Conservation (phyloP, 768 basidiomycete genomes). For the Boletus reticulatus region DNA sequence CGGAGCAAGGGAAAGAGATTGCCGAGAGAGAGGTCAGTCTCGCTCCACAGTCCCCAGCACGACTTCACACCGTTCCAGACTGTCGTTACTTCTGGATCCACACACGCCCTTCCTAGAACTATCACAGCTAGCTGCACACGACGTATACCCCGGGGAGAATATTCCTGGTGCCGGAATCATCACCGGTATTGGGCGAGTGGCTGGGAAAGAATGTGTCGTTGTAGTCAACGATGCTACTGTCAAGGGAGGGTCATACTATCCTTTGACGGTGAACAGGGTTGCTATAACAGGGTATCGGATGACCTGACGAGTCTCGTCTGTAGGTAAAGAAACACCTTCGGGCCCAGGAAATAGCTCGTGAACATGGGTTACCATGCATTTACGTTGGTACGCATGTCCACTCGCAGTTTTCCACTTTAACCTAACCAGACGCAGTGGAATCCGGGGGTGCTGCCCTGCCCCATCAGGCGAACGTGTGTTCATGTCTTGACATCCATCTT, state of each 20-base stretch:
- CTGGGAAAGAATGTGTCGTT: slow-evolving; percentile 81
- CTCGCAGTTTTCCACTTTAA: neutral
- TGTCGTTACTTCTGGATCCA: slow-evolving; percentile 76
- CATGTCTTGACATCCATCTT: neutral
- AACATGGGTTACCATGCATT: slow-evolving; percentile 86
- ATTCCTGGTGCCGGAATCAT: slow-evolving; percentile 91
- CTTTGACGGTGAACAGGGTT: slow-evolving; percentile 59
- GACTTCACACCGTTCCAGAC: slow-evolving; percentile 38
- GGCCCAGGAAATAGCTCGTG: slow-evolving; percentile 92
- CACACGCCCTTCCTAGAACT: slow-evolving; percentile 89
- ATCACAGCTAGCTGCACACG: slow-evolving; percentile 81
- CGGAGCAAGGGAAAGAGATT: slow-evolving; percentile 75
- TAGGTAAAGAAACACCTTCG: slow-evolving; percentile 94
- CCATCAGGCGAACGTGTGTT: slow-evolving; percentile 73
- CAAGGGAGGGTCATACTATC: slow-evolving; percentile 92
- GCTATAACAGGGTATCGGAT: neutral
- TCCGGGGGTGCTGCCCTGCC: slow-evolving; percentile 93
- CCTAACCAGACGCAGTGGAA: slow-evolving; percentile 58
- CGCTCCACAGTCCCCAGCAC: neutral
- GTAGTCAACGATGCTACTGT: slow-evolving; percentile 95
- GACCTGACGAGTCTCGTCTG: neutral
- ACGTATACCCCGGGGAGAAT: slow-evolving; percentile 71
- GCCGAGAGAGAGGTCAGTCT: slow-evolving; percentile 72
- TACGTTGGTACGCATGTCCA: slow-evolving; percentile 69
- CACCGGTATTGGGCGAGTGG: slow-evolving; percentile 78